phyloP scores from a whole-genome alignment of 2,329 filamentous ascomycete species.

The Gremmenia infestans region DNA sequence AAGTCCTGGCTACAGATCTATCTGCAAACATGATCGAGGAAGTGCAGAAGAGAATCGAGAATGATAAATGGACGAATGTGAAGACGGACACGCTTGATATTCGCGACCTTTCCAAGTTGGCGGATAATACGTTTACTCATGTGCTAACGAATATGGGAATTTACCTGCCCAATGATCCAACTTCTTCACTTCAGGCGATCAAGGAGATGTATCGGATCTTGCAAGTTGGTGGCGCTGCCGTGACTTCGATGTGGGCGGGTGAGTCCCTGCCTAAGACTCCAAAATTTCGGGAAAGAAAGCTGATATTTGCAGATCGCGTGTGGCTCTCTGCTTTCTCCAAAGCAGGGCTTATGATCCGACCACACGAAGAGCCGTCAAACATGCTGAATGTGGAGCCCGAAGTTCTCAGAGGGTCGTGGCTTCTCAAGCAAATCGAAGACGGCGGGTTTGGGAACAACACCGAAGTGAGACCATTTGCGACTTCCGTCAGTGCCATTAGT shows the following conservation, averaged over 20 bases:
- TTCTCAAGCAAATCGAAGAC: slow-evolving; percentile 9
- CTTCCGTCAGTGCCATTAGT: slow-evolving; percentile 7
- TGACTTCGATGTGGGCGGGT: slow-evolving; percentile 11
- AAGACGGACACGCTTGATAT: slow-evolving; percentile 72
- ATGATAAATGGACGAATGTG: slow-evolving; percentile 59
- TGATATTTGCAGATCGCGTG: slow-evolving; percentile 8
- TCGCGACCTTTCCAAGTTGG: slow-evolving; percentile 61
- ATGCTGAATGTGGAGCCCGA: slow-evolving; percentile 1
- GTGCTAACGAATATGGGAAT: slow-evolving; percentile 11
- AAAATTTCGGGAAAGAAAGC: neutral
- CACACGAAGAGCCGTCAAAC: slow-evolving; percentile 3
- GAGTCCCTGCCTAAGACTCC: neutral
- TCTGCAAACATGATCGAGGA: slow-evolving; percentile 72
- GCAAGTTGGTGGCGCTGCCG: slow-evolving; percentile 7
- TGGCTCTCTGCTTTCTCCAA: slow-evolving; percentile 8
- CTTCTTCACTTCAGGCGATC: slow-evolving; percentile 49
- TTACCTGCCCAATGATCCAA: slow-evolving; percentile 3
- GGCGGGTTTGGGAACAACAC: slow-evolving; percentile 10
- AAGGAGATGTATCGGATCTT: slow-evolving; percentile 9
- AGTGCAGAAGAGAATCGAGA: slow-evolving; percentile 36
- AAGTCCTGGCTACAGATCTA: slow-evolving; percentile 87
- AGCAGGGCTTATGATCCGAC: slow-evolving; percentile 1
- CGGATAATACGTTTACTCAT: slow-evolving; percentile 93
- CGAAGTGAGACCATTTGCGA: slow-evolving; percentile 5
- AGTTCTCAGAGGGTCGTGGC: slow-evolving; percentile 8